These are phyloP conservation scores for Candida corydali DNA, from an alignment of 805 yeast species.

Conservation along the genomic window DNA sequence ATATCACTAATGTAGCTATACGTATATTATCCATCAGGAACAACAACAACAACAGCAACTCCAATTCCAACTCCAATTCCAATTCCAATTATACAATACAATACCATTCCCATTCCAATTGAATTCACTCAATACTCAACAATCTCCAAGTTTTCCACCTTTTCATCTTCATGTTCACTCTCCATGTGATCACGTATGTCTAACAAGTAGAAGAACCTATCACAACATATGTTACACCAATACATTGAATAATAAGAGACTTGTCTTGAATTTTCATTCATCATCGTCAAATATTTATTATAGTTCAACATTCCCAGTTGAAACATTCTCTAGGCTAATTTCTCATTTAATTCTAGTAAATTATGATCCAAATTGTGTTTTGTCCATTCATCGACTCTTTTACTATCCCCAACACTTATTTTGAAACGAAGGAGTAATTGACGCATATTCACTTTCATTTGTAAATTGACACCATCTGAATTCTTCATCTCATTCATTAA, in stretches of 20 bases:
- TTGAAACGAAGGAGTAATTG: conserved; percentile 45
- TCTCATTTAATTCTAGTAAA: background rate
- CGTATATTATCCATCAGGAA: no score
- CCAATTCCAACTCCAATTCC: background rate
- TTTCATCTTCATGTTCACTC: conserved; percentile 1
- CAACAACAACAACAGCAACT: no score
- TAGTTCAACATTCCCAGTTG: background rate
- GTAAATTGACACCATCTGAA: conserved; percentile 17
- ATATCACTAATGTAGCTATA: no score
- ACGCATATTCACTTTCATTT: conserved; percentile 38
- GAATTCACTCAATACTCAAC: conserved; percentile 3
- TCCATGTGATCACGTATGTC: conserved; percentile 2
- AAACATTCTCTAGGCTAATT: background rate
- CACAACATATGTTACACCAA: conserved; percentile 1
- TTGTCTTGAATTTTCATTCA: no score
- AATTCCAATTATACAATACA: no score
- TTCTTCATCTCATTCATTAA: conserved; percentile 12
- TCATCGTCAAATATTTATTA: no score
- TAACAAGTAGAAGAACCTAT: background rate
- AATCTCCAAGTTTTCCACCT: background rate
- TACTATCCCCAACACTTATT: conserved; percentile 37
- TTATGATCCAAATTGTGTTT: conserved; percentile 37
- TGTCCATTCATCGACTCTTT: conserved; percentile 63
- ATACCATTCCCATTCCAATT: no score
- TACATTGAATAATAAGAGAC: no score